These are phyloP conservation scores for Alnus rubra DNA, from an alignment of 306 rosid genomes.

Conservation along the genomic window DNA sequence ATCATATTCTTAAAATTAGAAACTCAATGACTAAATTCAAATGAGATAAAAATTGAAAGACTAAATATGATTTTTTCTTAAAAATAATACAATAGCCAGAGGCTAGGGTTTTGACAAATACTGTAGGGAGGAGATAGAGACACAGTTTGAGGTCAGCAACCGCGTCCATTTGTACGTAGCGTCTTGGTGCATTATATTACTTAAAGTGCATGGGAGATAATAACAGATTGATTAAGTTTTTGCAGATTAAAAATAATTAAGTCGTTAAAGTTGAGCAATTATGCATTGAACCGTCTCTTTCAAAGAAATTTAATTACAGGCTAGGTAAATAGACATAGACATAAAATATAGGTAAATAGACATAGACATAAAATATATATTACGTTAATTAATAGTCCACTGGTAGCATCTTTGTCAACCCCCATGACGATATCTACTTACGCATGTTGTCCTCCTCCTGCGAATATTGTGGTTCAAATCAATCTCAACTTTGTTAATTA, in stretches of 20 bases:
- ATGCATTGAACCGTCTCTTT: constrained; percentile 23
- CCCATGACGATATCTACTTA: constrained; percentile 48
- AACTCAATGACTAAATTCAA: too few relatives aligned
- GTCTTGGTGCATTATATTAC: constrained; percentile 34
- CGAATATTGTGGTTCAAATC: constrained; percentile 11
- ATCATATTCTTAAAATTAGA: too few relatives aligned
- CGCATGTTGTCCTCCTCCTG: constrained; percentile 22
- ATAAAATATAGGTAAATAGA: too few relatives aligned
- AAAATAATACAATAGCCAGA: not conserved
- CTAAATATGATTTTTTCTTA: too few relatives aligned
- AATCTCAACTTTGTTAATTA: constrained; percentile 27
- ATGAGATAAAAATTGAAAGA: too few relatives aligned
- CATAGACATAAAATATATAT: too few relatives aligned
- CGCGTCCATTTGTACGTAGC: constrained; percentile 28
- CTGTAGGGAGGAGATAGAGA: constrained; percentile 15
- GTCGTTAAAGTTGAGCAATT: constrained; percentile 38
- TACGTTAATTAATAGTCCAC: constrained; percentile 8
- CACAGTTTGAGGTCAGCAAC: constrained; percentile 41
- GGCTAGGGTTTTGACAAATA: constrained; percentile 31
- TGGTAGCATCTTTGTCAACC: constrained; percentile 58
- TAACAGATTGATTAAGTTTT: not conserved
- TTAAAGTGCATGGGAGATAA: constrained; percentile 41
- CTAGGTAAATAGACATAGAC: not conserved
- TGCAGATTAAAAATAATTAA: not conserved
- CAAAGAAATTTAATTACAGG: constrained; percentile 24